These are phyloP conservation scores for Tagetes erecta DNA, from an alignment of 129 eudicot genomes.

Conservation along the genomic window DNA sequence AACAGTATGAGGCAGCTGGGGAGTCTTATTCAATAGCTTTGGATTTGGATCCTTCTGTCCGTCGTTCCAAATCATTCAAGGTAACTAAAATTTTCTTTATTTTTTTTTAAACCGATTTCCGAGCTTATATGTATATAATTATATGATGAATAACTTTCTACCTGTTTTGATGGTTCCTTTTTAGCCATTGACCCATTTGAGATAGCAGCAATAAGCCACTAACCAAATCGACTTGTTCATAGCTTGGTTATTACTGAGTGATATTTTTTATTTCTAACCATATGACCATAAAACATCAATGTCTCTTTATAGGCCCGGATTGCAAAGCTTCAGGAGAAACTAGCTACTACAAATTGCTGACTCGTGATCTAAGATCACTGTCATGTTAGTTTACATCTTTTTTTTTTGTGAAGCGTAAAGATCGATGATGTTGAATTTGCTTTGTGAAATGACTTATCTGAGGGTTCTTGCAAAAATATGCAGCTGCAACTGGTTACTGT, in stretches of 20 bases:
- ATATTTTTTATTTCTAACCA: background rate
- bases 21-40: slow-evolving; percentile 64
- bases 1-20: slow-evolving; percentile 60
- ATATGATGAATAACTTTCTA: background rate
- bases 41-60: slow-evolving; percentile 70
- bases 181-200: background rate
- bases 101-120: background rate
- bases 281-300: background rate
- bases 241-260: background rate
- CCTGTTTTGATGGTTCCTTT: background rate
- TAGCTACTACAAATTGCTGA: slow-evolving; percentile 31
- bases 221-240: background rate
- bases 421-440: background rate
- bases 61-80: slow-evolving; percentile 83
- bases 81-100: slow-evolving; percentile 26
- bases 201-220: background rate
- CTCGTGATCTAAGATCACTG: slow-evolving; percentile 1
- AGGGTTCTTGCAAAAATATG: background rate
- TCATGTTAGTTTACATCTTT: background rate
- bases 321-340: slow-evolving; percentile 66
- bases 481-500: background rate
- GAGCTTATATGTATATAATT: background rate
- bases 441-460: slow-evolving; percentile 6
- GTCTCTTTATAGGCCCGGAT: slow-evolving; percentile 52
- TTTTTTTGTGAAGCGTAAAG: background rate